These are phyloP conservation scores for Blepharisma stoltei DNA, from an alignment of 73 alveolate genomes.

Conservation along the genomic window DNA sequence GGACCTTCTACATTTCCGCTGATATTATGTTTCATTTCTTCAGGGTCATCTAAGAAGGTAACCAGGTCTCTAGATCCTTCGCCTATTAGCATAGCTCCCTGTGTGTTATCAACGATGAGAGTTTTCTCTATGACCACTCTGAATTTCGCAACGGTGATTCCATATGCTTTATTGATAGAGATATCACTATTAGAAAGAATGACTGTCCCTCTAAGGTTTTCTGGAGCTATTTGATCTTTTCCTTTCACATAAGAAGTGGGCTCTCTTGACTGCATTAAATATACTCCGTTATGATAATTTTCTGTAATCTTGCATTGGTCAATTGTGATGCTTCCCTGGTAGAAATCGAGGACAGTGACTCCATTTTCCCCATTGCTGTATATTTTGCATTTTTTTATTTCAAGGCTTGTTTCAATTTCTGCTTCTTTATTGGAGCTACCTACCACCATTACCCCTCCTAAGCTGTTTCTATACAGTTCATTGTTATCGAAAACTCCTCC, in stretches of 20 bases:
- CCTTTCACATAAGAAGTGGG: neutral
- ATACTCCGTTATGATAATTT: conserved; percentile 32
- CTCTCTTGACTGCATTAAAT: neutral
- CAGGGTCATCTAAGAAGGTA: neutral
- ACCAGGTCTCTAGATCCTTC: neutral
- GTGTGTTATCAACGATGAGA: neutral
- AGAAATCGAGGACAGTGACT: conserved; percentile 21
- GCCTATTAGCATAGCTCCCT: conserved; percentile 6
- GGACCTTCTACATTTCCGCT: no score
- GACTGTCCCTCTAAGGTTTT: neutral
- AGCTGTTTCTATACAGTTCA: conserved; percentile 18
- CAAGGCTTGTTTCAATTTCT: conserved; percentile 16
- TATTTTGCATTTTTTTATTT: conserved; percentile 7
- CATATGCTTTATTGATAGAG: conserved; percentile 8
- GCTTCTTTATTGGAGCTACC: neutral
- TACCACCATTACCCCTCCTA: conserved; percentile 36
- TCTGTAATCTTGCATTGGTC: conserved; percentile 12
- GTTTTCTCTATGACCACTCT: neutral
- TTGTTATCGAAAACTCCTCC: conserved; percentile 23
- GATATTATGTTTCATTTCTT: neutral
- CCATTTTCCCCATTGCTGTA: conserved; percentile 37
- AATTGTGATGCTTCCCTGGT: conserved; percentile 27
- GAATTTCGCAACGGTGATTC: conserved; percentile 4
- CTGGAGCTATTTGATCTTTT: neutral
- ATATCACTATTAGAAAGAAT: neutral